A percentile compares a stretch with the other conserved stretches of the same genome.
Conservation (phyloP, 805 yeast species). For the Candida chauliodis region DNA sequence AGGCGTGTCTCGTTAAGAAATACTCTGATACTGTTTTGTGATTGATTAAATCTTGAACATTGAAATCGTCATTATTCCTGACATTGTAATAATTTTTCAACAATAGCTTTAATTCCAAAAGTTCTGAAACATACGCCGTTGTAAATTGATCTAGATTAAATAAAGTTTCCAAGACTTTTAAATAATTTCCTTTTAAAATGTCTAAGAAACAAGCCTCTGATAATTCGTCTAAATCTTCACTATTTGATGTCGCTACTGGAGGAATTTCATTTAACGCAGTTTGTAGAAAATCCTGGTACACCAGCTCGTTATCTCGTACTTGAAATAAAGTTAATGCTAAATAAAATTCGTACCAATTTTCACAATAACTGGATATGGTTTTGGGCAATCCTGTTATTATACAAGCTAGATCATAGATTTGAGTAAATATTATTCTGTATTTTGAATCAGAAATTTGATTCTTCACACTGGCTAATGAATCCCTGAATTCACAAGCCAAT, state of each 20-base stretch:
- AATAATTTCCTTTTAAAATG: conserved; percentile 51
- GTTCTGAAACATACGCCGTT: conserved; percentile 57
- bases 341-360: conserved; percentile 67
- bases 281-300: conserved; percentile 32
- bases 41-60: conserved; percentile 12
- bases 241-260: conserved; percentile 27
- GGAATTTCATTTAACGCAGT: conserved; percentile 32
- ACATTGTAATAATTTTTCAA: conserved; percentile 37
- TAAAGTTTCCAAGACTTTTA: conserved; percentile 55
- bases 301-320: conserved; percentile 43
- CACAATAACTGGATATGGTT: conserved; percentile 49
- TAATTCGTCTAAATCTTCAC: conserved; percentile 22
- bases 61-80: background rate
- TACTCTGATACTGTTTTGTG: conserved; percentile 48
- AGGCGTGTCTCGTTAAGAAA: conserved; percentile 53
- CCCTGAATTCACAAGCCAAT: conserved; percentile 48
- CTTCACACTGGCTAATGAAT: conserved; percentile 26
- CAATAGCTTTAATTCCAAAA: conserved; percentile 63
- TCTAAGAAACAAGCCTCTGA: conserved; percentile 45
- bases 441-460: conserved; percentile 21
- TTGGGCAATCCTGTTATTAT: conserved; percentile 47
- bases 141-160: conserved; percentile 61
- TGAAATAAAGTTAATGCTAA: conserved; percentile 55
- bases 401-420: conserved; percentile 40
- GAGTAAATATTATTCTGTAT: conserved; percentile 26